Base-by-base conservation (phyloP, 2,329 filamentous ascomycete genomes). In the Chaetomiaceae sp. region DNA sequence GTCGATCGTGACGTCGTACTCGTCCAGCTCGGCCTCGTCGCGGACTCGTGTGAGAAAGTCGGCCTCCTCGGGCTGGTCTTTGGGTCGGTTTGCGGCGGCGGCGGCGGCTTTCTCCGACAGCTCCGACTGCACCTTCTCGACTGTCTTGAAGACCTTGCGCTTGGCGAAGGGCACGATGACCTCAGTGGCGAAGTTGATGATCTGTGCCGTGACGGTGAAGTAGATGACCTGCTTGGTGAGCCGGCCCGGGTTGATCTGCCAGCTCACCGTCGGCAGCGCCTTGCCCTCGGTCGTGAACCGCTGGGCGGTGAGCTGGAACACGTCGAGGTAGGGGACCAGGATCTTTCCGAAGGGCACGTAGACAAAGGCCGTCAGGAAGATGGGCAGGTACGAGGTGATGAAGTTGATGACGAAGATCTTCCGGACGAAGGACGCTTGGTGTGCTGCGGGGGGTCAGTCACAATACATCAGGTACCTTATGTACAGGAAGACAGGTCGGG, bases 371-470 rank as follows among this genome's bases (percentile, higher is more conserved):
- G 91, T 96, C 16, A 97, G 78, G 64, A 95, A 85, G n/a, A 95
- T 85, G 1, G 89, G 87, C 46, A 95, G 82, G 66, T 96, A 97
- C 0, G 91, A 95, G 5, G 90, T 95, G 69, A 97, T 92, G 70
- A 96, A 96, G 73, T 96, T 95, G 63, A 97, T 81, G 13, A 97
- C 83, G 63, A 99, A 97, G 30, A 95, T 86, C 73, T 99, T 99
- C 52, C 88, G 84, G 0, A 93, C 89, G 64, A 96, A 80, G 2
- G 91, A 87, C 17, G 87, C 82, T 54, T 95, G 83, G 62, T 96
- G 87, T 13, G 84, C 85, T 83, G 57, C 19, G 25, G 25, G 63
- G 49, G 54, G 49, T 65, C 52, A 61, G 53, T 8, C 13, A n/a
- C n/a, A 23, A 16, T 16, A 3, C 5, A 38, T 31, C 13, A 3